Evolutionary conservation across 2,329 filamentous ascomycete species (phyloP), one percentile per base, ranked within the genome.

Genomic region (Aureobasidium lini): DNA sequence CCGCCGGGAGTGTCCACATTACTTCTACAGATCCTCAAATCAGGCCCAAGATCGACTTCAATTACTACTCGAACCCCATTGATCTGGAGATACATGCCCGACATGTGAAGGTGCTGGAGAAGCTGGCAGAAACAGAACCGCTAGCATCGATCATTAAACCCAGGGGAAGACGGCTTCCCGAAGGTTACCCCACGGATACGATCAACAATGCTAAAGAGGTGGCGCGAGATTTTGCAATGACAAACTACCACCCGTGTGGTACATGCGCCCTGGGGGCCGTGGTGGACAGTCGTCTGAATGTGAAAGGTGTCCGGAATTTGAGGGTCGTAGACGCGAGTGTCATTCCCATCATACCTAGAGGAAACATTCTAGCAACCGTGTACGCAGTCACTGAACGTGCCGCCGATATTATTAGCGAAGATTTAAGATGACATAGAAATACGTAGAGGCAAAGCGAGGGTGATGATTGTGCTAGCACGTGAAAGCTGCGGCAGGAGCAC

Each of bases 311-410:
- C 1, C 43, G 63, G 36, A 74, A 74, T 57, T 60, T 77, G 46
- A 70, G 75, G 44, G 69, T 77, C 28, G 73, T 76, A 3, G 75
- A 78, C 65, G 73, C 72, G 5, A 69, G 72, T 16, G 64, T 77
- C n/a, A 70, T 76, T 23, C 75, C 75, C 6, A 56, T 77, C 47
- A 72, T 77, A 29, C 74, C 74, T 1, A 49, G 58, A 11, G 56
- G 49, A 8, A 60, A 64, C 42, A 54, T 64, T 3, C 32, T 62
- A 23, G 44, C 64, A 16, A 62, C 61, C 29, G 64, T 71, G 2
- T 70, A 67, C 59, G 66, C 64, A 3, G 53, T 71, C 50, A 68
- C 66, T 64, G 75, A 71, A 64, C 77, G 77, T 72, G 76, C 74
- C 64, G 58, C 67, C 4, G 65, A 63, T 49, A 60, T 67, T 16